Percentiles rank a stretch among this genome's conserved stretches.
Evolutionary conservation across 768 basidiomycete species (phyloP).

Genomic region (Panaeolus cyanescens): DNA sequence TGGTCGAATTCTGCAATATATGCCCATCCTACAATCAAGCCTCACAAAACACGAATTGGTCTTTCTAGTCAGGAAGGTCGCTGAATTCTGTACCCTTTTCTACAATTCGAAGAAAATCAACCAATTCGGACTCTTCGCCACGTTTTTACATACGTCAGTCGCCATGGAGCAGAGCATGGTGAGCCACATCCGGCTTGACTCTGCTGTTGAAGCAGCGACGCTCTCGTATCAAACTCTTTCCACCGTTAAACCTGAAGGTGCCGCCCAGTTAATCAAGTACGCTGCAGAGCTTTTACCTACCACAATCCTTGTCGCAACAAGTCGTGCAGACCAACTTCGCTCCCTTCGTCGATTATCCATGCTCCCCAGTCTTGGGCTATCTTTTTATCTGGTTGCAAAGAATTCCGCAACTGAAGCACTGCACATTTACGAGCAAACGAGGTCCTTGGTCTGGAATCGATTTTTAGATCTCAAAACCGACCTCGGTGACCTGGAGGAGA

Average conservation of each 20-base stretch:
- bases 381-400: not conserved
- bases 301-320: not conserved
- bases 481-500: not conserved
- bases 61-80: not conserved
- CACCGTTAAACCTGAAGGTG: not conserved
- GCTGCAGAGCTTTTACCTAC: not conserved
- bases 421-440: not conserved
- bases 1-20: not conserved
- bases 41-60: not conserved
- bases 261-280: not conserved
- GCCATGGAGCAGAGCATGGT: not conserved
- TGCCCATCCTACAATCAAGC: not conserved
- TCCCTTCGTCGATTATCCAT: not conserved
- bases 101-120: not conserved
- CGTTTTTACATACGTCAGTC: not conserved
- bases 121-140: not conserved
- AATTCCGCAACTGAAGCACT: not conserved
- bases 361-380: not conserved
- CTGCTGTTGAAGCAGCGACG: not conserved
- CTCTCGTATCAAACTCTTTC: not conserved
- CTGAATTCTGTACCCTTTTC: not conserved
- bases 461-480: not conserved
- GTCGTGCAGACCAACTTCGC: not conserved
- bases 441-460: not conserved
- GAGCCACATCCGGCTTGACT: not conserved